phyloP scores from a whole-genome alignment of 1,139 yeast species.

The Nakaseomyces nivariensis region DNA sequence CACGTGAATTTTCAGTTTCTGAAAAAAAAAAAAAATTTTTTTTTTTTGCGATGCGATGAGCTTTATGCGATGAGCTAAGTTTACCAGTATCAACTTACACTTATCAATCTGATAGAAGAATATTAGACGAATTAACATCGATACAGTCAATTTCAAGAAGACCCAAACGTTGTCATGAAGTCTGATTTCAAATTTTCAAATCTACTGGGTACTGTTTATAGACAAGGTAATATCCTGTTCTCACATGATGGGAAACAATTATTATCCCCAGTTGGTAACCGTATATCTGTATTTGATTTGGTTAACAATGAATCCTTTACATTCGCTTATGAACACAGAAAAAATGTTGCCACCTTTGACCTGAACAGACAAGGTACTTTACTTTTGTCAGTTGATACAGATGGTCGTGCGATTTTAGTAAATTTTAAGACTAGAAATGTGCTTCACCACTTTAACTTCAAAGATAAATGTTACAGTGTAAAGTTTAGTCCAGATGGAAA shows the following conservation, averaged over 20 bases:
- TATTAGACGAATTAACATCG: no score
- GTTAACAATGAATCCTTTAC: constrained; percentile 81
- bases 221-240: constrained; percentile 83
- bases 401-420: constrained; percentile 87
- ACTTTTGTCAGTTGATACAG: constrained; percentile 76
- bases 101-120: not conserved
- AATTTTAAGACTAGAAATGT: constrained; percentile 78
- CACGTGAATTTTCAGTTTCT: constrained; percentile 9
- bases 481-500: constrained; percentile 85
- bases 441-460: constrained; percentile 91
- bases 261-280: constrained; percentile 87
- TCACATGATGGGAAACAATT: constrained; percentile 78
- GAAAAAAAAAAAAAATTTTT: constrained; percentile 5
- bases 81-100: no score
- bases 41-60: constrained; percentile 7
- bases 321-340: constrained; percentile 85
- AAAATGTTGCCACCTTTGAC: constrained; percentile 70
- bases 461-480: constrained; percentile 61
- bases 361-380: constrained; percentile 74
- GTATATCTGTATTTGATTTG: constrained; percentile 83
- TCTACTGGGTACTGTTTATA: constrained; percentile 85
- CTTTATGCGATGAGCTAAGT: not conserved
- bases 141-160: no score
- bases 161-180: constrained; percentile 31
- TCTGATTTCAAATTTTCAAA: constrained; percentile 69